Conservation (phyloP, 768 basidiomycete genomes). For the Lyophyllum atratum region DNA sequence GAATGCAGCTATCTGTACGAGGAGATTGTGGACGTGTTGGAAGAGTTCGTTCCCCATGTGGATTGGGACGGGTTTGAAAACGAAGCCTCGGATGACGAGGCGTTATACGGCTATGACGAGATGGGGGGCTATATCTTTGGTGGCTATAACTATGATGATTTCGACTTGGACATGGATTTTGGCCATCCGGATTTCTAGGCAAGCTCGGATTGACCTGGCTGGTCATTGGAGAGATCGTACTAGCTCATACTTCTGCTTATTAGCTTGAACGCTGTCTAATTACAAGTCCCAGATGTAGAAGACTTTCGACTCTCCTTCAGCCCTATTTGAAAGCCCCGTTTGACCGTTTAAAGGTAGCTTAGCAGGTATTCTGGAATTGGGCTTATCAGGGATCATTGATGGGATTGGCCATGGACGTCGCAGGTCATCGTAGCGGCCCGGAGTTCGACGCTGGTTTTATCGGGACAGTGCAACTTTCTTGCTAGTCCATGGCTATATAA, state of each 20-base stretch:
- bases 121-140: constrained; percentile 15
- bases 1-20: constrained; percentile 25
- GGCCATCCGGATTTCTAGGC: constrained; percentile 2
- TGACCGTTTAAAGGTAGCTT: no score
- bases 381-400: no score
- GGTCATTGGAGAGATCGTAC: not conserved
- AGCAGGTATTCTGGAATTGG: no score
- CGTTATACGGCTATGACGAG: constrained; percentile 15
- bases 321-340: no score
- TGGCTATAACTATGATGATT: constrained; percentile 11
- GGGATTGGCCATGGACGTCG: no score
- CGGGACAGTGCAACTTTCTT: no score
- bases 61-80: constrained; percentile 34
- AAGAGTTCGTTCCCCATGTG: constrained; percentile 31
- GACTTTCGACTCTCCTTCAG: no score
- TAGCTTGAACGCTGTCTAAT: no score
- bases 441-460: no score
- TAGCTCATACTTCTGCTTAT: not conserved
- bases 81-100: constrained; percentile 17
- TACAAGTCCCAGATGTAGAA: no score
- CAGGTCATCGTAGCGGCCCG: no score
- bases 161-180: constrained; percentile 6
- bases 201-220: not conserved
- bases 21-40: constrained; percentile 24
- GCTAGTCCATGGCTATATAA: no score